A percentile compares a stretch with the other conserved stretches of the same genome.
Conservation (phyloP, 768 basidiomycete species). For the Suillus fuscotomentosus region DNA sequence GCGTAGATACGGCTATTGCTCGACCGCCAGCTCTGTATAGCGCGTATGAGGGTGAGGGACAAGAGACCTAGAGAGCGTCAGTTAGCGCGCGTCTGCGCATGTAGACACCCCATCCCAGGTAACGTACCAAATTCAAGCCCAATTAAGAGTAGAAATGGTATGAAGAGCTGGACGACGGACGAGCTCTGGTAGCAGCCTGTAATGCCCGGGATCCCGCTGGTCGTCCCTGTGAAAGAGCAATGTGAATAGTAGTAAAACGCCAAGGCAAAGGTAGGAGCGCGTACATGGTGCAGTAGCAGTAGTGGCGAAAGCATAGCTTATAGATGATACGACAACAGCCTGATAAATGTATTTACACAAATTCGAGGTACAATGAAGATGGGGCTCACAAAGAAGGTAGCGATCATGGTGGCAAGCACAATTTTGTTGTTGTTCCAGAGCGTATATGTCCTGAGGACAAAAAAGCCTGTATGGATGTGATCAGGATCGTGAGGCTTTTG, state of each 20-base stretch:
- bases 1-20: neutral
- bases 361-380: neutral
- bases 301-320: neutral
- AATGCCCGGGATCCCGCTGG: neutral
- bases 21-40: constrained; percentile 1
- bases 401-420: neutral
- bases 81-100: neutral
- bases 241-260: neutral
- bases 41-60: neutral
- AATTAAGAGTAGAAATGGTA: neutral
- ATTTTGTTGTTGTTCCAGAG: constrained; percentile 1
- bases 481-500: neutral
- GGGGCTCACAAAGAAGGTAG: neutral
- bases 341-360: neutral
- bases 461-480: neutral
- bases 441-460: neutral
- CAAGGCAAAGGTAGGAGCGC: neutral
- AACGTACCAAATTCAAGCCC: neutral
- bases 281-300: constrained; percentile 3
- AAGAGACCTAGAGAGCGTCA: neutral
- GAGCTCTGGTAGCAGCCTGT: neutral
- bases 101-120: neutral
- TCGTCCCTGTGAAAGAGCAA: neutral
- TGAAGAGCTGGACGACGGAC: neutral
- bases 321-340: neutral